Conservation (phyloP, 164 flowering plant genomes). For the Platanus orientalis region DNA sequence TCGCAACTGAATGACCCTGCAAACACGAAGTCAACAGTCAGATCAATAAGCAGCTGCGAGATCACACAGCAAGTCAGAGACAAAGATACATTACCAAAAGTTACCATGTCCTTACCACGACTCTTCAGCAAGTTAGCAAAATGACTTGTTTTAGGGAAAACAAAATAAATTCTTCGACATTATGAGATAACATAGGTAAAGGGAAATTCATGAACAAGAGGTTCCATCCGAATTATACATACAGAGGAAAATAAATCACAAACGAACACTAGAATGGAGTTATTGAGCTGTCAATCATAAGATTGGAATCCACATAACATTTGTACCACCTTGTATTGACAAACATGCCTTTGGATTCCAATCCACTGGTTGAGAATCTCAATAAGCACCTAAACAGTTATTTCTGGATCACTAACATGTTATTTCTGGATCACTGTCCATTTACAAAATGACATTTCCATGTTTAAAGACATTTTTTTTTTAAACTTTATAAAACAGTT, state of each 20-base stretch:
- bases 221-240: too few relatives aligned
- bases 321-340: too few relatives aligned
- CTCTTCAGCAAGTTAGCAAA: not conserved
- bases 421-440: too few relatives aligned
- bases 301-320: too few relatives aligned
- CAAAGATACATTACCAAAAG: not conserved
- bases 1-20: constrained; percentile 64
- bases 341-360: too few relatives aligned
- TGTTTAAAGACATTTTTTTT: not conserved
- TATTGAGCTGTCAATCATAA: too few relatives aligned
- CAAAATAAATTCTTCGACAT: not conserved
- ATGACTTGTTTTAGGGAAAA: too few relatives aligned
- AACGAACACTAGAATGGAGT: too few relatives aligned
- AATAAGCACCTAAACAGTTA: too few relatives aligned
- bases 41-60: not conserved
- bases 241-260: too few relatives aligned
- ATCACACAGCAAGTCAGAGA: not conserved
- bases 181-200: not conserved
- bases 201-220: not conserved
- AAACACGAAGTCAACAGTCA: not conserved
- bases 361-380: too few relatives aligned
- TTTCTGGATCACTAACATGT: too few relatives aligned
- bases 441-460: not conserved
- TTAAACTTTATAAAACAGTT: not conserved
- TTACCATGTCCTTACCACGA: not conserved